Conservation (phyloP, 441 rosid species). For the Corymbia calophylla region DNA sequence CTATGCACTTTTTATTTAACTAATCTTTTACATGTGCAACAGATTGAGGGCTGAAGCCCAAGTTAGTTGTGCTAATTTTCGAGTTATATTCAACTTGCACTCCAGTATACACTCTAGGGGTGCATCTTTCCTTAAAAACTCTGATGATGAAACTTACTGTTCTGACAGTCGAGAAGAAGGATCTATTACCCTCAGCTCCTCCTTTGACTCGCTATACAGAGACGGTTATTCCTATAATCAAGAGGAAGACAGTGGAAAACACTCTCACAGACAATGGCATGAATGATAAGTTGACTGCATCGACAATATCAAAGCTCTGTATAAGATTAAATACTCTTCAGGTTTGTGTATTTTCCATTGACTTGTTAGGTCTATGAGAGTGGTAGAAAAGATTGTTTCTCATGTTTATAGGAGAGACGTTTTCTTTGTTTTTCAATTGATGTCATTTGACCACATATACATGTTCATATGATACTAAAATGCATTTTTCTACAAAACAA, state of each 20-base stretch:
- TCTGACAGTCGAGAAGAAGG: constrained; percentile 74
- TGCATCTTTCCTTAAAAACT: neutral
- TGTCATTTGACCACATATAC: neutral
- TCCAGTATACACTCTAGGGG: neutral
- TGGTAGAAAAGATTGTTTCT: neutral
- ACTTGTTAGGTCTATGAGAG: neutral
- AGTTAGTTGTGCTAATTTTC: neutral
- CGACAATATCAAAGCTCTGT: constrained; percentile 85
- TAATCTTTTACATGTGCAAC: neutral
- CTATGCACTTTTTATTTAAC: neutral
- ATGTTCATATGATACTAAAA: neutral
- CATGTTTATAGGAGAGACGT: neutral
- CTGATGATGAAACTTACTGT: neutral
- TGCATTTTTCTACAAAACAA: neutral
- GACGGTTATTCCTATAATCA: constrained; percentile 54
- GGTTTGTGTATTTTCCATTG: constrained; percentile 34
- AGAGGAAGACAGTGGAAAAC: constrained; percentile 56
- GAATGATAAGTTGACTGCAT: constrained; percentile 44
- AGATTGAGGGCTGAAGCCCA: neutral
- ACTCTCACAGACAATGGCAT: constrained; percentile 41
- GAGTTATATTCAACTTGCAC: neutral
- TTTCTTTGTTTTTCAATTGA: neutral
- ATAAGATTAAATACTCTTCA: constrained; percentile 89
- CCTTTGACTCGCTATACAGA: constrained; percentile 94
- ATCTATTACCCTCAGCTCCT: constrained; percentile 77